Conservation (phyloP, 148 eudicot species). For the Nyssa sinensis region DNA sequence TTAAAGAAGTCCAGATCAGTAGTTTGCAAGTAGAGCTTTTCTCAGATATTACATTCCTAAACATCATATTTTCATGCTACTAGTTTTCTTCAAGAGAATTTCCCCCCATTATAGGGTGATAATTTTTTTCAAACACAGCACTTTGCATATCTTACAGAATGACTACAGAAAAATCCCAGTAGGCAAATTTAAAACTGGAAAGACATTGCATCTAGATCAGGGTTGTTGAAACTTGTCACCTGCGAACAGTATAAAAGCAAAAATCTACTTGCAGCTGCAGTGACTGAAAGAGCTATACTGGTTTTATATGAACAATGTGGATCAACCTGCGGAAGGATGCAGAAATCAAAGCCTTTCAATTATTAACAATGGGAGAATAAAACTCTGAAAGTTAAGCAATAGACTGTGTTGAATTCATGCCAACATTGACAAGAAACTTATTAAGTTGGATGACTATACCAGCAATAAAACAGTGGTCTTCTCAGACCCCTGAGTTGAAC, state of each 20-base stretch:
- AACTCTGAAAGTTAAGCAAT: background rate
- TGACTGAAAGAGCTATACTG: constrained; percentile 54
- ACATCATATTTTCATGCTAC: background rate
- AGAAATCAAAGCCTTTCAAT: constrained; percentile 11
- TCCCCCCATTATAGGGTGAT: background rate
- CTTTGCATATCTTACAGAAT: too few relatives aligned
- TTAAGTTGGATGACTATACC: constrained; percentile 38
- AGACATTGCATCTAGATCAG: background rate
- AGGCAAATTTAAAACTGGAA: background rate
- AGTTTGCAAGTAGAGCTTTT: background rate
- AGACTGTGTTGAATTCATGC: background rate
- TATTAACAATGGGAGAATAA: background rate
- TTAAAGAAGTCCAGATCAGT: background rate
- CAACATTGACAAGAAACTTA: background rate
- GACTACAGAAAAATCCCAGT: background rate
- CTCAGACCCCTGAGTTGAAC: constrained; percentile 66
- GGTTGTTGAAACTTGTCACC: constrained; percentile 41
- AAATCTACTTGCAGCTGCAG: constrained; percentile 80
- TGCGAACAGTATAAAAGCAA: constrained; percentile 71
- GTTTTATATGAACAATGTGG: constrained; percentile 91
- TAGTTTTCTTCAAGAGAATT: background rate
- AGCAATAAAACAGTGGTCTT: constrained; percentile 70
- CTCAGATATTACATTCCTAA: background rate
- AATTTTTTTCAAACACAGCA: background rate
- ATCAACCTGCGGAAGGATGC: constrained; percentile 59